Conservation (phyloP, 2,329 filamentous ascomycete genomes). For the Trichoderma koningii region DNA sequence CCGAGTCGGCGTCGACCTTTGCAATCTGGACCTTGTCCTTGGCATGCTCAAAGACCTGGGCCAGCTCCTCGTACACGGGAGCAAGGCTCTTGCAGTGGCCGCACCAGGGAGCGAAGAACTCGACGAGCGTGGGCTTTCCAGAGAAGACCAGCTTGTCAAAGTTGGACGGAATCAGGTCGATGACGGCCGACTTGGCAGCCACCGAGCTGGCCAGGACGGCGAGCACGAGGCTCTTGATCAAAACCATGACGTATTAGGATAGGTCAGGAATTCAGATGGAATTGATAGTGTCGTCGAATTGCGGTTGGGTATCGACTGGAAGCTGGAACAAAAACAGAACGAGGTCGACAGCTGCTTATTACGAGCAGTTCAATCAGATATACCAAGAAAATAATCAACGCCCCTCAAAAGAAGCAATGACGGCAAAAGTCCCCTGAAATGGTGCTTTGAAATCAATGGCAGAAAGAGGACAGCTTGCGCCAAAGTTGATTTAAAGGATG, state of each 20-base stretch:
- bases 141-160: slow-evolving; percentile 90
- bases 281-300: slow-evolving; percentile 2
- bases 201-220: slow-evolving; percentile 57
- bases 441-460: slow-evolving; percentile 27
- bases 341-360: not conserved
- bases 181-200: slow-evolving; percentile 76
- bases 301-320: not conserved
- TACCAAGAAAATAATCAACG: not conserved
- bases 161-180: slow-evolving; percentile 86
- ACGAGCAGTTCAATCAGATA: not conserved
- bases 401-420: not conserved
- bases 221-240: slow-evolving; percentile 62
- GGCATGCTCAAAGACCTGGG: slow-evolving; percentile 63
- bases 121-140: slow-evolving; percentile 92
- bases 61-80: slow-evolving; percentile 92
- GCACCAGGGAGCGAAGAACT: slow-evolving; percentile 99
- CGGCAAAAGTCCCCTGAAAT: slow-evolving; percentile 1
- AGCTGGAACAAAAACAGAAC: not conserved
- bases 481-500: slow-evolving; percentile 1
- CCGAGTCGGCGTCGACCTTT: slow-evolving; percentile 92
- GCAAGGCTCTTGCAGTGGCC: slow-evolving; percentile 98
- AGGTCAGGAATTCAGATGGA: not conserved
- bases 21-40: slow-evolving; percentile 78
- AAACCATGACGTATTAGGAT: slow-evolving; percentile 49
- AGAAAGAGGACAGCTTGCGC: slow-evolving; percentile 28